Evolutionary conservation across 2,329 filamentous ascomycete species (phyloP), one percentile per base, ranked within the genome.

Genomic region (Remersonia thermophila): DNA sequence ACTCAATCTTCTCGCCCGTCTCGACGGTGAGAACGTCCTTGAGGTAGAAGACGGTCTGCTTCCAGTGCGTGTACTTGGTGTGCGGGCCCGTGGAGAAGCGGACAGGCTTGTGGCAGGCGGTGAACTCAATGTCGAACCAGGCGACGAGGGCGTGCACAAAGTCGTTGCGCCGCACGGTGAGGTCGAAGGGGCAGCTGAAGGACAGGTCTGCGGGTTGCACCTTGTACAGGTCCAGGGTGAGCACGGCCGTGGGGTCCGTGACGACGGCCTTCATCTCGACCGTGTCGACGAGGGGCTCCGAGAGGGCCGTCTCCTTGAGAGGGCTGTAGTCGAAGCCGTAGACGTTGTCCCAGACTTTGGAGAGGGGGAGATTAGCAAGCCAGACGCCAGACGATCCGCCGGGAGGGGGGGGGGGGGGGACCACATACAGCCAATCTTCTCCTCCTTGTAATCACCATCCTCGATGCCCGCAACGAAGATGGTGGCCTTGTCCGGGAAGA

Each of bases 61-160:
- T 98, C 91, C 91, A 98, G 72, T 98, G 91, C 13, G 91, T 98
- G 67, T 96, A 96, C 67, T 95, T 96, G 51, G 89, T 93, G 65
- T 96, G 91, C 18, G 91, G 91, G 15, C 91, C 91, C 13, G 91
- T 98, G 36, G 84, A 93, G 72, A 98, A 98, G 55, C 80, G 77
- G 56, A 98, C 86, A 23, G 86, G 83, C 73, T 96, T 96, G 73
- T 98, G 91, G 73, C 91, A 96, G 41, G 86, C 87, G 35, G 83
- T 83, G 65, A 98, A 98, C 55, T 96, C 89, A 51, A 98, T 96
- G 58, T 98, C 91, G 66, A 98, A 98, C 91, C 91, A 98, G 9
- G 89, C 83, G 50, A 98, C 93, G 38, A 98, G 67, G 38, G 91
- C 91, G 62, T 98, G 91, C 54, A 96, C 73, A 63, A 93, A 96